phyloP scores from a whole-genome alignment of 768 basidiomycete genomes.

The Lentinula raphanica region DNA sequence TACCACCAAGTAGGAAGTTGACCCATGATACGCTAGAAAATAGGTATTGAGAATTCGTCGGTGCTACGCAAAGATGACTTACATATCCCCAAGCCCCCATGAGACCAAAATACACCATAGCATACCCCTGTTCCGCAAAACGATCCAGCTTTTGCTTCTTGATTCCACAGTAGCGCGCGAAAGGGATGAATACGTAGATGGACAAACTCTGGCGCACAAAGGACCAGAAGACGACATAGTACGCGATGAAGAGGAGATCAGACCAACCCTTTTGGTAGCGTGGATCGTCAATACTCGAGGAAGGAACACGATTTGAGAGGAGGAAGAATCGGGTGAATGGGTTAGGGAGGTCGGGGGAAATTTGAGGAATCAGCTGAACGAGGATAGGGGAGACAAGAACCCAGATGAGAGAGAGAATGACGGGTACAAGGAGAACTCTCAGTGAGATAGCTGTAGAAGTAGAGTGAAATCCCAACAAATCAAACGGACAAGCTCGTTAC shows the following conservation, averaged over 20 bases:
- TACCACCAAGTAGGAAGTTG: constrained; percentile 84
- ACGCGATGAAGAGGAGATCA: constrained; percentile 59
- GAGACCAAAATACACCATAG: constrained; percentile 51
- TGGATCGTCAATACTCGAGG: constrained; percentile 29
- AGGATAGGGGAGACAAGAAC: constrained; percentile 18
- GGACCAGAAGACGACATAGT: constrained; percentile 63
- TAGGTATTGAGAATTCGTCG: not conserved
- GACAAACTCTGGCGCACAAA: constrained; percentile 60
- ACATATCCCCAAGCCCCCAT: constrained; percentile 56
- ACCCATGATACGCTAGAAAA: constrained; percentile 70
- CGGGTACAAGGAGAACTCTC: constrained; percentile 38
- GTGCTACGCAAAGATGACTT: constrained; percentile 17
- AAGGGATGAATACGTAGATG: constrained; percentile 1
- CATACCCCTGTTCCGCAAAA: constrained; percentile 73
- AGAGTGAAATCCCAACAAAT: not conserved
- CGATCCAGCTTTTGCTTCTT: constrained; percentile 49
- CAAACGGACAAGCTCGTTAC: constrained; percentile 15
- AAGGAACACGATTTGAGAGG: constrained; percentile 44
- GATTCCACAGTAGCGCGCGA: constrained; percentile 39
- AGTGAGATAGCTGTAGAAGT: constrained; percentile 23
- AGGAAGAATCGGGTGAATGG: constrained; percentile 54
- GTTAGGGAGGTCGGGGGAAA: constrained; percentile 34
- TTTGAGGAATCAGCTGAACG: not conserved
- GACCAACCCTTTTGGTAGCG: constrained; percentile 48
- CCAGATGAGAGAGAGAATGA: constrained; percentile 42